Base-by-base conservation (phyloP, 2,329 filamentous ascomycete species). In the Penicillium sp. region DNA sequence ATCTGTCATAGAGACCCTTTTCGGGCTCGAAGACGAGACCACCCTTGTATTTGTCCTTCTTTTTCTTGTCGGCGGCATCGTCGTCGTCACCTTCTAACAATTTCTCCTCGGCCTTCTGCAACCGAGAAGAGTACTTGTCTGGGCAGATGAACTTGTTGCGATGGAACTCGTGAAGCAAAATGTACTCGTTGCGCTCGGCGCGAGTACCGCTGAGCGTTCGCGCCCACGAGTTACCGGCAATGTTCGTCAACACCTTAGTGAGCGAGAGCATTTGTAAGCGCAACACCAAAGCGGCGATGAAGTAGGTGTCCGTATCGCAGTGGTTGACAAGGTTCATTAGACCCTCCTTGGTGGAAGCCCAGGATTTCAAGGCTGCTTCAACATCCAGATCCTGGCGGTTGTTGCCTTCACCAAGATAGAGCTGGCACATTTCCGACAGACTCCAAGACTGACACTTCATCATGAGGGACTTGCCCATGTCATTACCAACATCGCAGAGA, bases 1-100 rank as follows among this genome's bases (percentile, higher is more conserved):
- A 97, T 78, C 96, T 96, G 83, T 99, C 95, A 73, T 99, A 99
- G 4, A 99, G 84, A 18, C 96, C 95, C 76, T 94, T 97, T 75
- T 98, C 93, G 4, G 95, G 95, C 75, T 99, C 95, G 69, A 99
- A 98, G 58, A 99, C 95, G 35, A 99, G 87, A 82, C 96, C 95
- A 73, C 95, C 95, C 81, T 99, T 98, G 82, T 90, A 99, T 77
- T 98, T 99, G 79, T 99, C 96, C 77, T 97, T 99, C 83, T 98
- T 99, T 79, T 97, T 99, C 60, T 85, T 86, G 63, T 92, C 90
- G 2, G 74, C 79, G 9, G 82, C 86, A 52, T 86, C 85, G 52
- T 86, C 85, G 22, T 89, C 90, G 50, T 91, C 89, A 5, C 71
- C 78, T 7, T 89, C 88, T 19, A 82, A 79, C 52, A 83, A 81